phyloP scores from a whole-genome alignment of 2,329 filamentous ascomycete species.

The Dothideomycetes sp. region DNA sequence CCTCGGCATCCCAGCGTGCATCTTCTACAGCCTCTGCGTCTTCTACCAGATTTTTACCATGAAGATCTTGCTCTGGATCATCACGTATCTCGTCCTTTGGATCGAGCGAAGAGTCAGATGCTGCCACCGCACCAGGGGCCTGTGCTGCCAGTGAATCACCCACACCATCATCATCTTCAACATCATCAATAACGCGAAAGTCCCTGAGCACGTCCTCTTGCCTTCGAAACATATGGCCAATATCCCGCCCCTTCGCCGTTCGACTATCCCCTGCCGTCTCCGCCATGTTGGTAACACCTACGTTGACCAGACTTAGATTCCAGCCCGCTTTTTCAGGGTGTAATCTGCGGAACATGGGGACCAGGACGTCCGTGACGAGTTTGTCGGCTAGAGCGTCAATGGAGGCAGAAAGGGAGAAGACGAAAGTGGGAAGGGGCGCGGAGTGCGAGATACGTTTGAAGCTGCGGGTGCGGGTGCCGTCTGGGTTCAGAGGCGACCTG shows the following conservation, averaged over 20 bases:
- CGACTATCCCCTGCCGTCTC: conserved; percentile 33
- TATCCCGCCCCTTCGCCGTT: conserved; percentile 54
- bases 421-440: conserved; percentile 57
- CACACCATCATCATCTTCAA: conserved; percentile 12
- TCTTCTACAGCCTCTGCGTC: neutral
- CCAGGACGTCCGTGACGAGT: conserved; percentile 56
- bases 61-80: no score
- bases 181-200: conserved; percentile 46
- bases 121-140: conserved; percentile 21
- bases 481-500: conserved; percentile 38
- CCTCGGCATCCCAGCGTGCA: neutral
- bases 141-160: conserved; percentile 13
- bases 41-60: conserved; percentile 10
- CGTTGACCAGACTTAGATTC: conserved; percentile 75
- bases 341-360: conserved; percentile 64
- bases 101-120: conserved; percentile 12
- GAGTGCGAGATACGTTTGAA: conserved; percentile 69
- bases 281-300: conserved; percentile 78
- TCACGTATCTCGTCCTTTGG: no score
- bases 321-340: conserved; percentile 59
- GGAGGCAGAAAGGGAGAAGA: conserved; percentile 53
- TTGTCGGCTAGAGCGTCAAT: conserved; percentile 53
- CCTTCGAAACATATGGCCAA: conserved; percentile 68
- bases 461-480: conserved; percentile 44
- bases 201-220: conserved; percentile 61